Base-by-base conservation (phyloP, 495 filamentous ascomycete species). In the Neurospora hispaniola region DNA sequence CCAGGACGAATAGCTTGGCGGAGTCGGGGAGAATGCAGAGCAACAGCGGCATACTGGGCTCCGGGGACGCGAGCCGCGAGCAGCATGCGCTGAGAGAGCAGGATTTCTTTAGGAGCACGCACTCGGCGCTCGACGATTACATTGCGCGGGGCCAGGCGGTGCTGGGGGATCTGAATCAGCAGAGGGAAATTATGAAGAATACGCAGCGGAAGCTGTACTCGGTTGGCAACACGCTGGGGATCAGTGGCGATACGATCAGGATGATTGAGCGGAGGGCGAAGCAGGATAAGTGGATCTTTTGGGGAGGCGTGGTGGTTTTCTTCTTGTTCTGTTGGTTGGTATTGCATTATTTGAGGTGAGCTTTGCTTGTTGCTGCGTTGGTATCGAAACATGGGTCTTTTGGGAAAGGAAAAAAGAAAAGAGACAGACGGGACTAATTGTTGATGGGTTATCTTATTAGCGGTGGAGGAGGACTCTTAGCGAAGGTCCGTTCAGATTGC, bases 201-300 rank as follows among this genome's bases (percentile, higher is more conserved):
- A 98, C 96, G 54, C 96, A 98, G 84, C 88, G 90, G 78, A 88
- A 89, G 79, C 85, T 99, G 66, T 98, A 98, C 78, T 94, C 89
- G 79, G 93, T 97, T 27, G 96, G 92, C 8, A 98, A 97, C 78
- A 98, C 96, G 40, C 82, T 99, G 74, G 96, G 96, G 9, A 88
- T 99, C 43, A 94, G 91, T 80, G 94, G 95, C 40, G 96, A 98
- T 80, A 99, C 96, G 6, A 99, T 99, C 72, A 88, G 96, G 16
- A 97, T 94, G 93, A 86, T 99, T 69, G 94, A 98, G 81, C 84
- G 96, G 77, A 87, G 96, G 74, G 94, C 96, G 70, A 91, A 88
- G 81, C 90, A 98, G 85, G 96, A 99, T 77, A 98, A 97, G 82
- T 98, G 94, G 95, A 96, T 99, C 39, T 99, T 99, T 81, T 92